Conservation (phyloP, 768 basidiomycete species). For the Hydnum rufescens region DNA sequence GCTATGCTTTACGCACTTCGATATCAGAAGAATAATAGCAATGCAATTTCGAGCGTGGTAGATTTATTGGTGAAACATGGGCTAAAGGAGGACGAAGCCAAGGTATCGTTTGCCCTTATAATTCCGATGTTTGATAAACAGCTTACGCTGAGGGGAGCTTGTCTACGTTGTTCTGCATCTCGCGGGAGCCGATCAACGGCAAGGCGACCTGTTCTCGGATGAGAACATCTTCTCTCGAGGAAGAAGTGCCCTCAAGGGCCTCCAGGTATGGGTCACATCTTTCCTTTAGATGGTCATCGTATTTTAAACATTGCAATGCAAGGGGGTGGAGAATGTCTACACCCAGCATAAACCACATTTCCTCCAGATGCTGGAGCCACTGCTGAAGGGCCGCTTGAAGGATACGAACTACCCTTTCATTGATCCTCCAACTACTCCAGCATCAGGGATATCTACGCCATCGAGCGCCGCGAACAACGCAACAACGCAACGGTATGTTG, state of each 20-base stretch:
- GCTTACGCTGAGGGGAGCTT: conserved; percentile 30
- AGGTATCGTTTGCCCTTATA: conserved; percentile 23
- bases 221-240: conserved; percentile 90
- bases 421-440: conserved; percentile 16
- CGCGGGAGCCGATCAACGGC: conserved; percentile 86
- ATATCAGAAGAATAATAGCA: conserved; percentile 77
- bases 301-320: background rate
- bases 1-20: conserved; percentile 85
- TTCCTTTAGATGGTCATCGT: conserved; percentile 6
- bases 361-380: conserved; percentile 73
- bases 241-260: conserved; percentile 81
- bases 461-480: conserved; percentile 36
- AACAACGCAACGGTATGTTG: conserved; percentile 42
- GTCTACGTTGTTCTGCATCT: conserved; percentile 87
- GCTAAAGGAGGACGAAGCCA: conserved; percentile 54
- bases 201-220: conserved; percentile 92
- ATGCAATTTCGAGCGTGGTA: conserved; percentile 47
- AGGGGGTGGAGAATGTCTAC: conserved; percentile 99
- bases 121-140: background rate
- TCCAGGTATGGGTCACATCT: conserved; percentile 38
- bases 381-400: conserved; percentile 68
- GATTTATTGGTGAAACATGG: conserved; percentile 37
- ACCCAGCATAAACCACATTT: conserved; percentile 93
- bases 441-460: conserved; percentile 6
- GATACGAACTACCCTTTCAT: conserved; percentile 86